Conservation (phyloP, 768 basidiomycete genomes). For the Lentinula sp. region DNA sequence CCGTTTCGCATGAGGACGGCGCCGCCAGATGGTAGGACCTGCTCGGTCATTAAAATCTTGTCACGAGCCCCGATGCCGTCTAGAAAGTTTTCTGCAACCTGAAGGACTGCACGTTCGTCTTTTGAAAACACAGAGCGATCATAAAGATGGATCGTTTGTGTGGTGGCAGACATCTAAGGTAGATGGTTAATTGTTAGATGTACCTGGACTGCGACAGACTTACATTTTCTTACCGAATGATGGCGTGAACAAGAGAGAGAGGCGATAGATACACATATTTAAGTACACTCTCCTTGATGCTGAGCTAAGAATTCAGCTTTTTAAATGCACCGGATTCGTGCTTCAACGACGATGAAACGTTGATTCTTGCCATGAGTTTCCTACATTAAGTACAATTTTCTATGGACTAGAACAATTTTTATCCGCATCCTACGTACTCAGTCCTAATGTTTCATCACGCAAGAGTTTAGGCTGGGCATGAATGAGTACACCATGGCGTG, state of each 20-base stretch:
- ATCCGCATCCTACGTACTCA: no score
- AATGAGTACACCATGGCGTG: neutral
- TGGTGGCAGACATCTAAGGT: neutral
- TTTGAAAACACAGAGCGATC: constrained; percentile 7
- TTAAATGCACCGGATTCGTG: neutral
- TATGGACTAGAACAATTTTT: neutral
- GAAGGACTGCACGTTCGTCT: constrained; percentile 8
- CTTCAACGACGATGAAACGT: neutral
- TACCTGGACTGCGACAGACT: no score
- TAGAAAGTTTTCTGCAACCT: constrained; percentile 11
- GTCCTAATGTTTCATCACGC: neutral
- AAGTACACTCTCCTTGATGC: neutral
- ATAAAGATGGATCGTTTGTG: neutral
- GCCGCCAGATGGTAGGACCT: constrained; percentile 10
- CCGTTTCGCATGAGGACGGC: constrained; percentile 13
- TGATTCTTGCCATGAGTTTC: neutral
- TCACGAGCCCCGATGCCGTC: constrained; percentile 6
- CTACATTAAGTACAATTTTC: neutral
- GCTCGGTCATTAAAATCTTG: constrained; percentile 8
- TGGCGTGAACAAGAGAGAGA: neutral
- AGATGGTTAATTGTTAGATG: no score
- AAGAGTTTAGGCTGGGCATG: neutral
- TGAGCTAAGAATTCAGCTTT: neutral
- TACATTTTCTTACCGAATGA: neutral
- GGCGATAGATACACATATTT: neutral